Conservation (phyloP, 2,329 filamentous ascomycete genomes). For the Pezizomycotina sp. region DNA sequence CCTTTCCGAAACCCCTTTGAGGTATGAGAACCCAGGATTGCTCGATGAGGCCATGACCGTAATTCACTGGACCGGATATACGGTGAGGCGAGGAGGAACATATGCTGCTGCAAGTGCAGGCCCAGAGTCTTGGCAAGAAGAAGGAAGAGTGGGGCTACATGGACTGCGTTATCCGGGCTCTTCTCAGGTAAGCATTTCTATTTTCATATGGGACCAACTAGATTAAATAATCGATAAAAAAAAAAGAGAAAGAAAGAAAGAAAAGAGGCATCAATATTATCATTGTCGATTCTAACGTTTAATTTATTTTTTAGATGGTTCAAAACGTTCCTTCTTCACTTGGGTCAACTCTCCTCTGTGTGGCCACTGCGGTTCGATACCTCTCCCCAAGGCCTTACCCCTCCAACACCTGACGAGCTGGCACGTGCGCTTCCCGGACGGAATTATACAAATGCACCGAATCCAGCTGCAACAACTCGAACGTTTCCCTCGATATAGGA, state of each 20-base stretch:
- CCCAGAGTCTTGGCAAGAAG: conserved; percentile 67
- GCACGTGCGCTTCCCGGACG: conserved; percentile 70
- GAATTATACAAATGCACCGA: conserved; percentile 82
- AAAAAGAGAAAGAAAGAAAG: too few relatives aligned
- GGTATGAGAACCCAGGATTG: conserved; percentile 90
- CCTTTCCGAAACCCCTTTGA: conserved; percentile 71
- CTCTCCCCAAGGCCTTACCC: conserved; percentile 68
- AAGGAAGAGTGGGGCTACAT: conserved; percentile 92
- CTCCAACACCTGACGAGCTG: conserved; percentile 73
- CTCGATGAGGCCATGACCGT: conserved; percentile 78
- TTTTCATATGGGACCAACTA: too few relatives aligned
- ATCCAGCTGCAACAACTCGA: conserved; percentile 60
- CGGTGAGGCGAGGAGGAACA: conserved; percentile 85
- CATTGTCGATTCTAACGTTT: conserved; percentile 16
- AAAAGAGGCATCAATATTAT: too few relatives aligned
- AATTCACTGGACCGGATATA: conserved; percentile 86
- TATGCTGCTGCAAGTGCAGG: conserved; percentile 73
- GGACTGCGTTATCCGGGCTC: conserved; percentile 80
- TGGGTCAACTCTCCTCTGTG: conserved; percentile 95
- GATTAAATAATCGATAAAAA: too few relatives aligned
- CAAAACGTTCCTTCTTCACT: conserved; percentile 79
- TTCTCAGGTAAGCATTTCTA: conserved; percentile 50
- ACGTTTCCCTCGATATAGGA: conserved; percentile 90
- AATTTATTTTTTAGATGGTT: conserved; percentile 55
- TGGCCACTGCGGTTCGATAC: conserved; percentile 63